Conservation (phyloP, 2,329 filamentous ascomycete species). For the Aspergillus candidus region DNA sequence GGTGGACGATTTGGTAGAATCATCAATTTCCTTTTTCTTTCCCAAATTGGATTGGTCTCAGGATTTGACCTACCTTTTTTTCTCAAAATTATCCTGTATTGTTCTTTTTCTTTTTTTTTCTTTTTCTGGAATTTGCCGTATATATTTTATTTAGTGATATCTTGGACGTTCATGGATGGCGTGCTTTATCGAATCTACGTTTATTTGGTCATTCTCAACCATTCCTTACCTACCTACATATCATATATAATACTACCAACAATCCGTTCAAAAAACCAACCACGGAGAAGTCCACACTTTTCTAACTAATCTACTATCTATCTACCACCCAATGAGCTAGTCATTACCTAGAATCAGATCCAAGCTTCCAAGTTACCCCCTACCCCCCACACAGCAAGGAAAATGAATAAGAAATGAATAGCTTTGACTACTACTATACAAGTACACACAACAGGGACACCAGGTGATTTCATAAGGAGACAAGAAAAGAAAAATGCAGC, state of each 20-base stretch:
- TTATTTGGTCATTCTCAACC: too few relatives aligned
- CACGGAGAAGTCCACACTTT: too few relatives aligned
- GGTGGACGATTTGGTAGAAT: slow-evolving; percentile 2
- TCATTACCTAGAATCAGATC: neutral
- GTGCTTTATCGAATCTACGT: neutral
- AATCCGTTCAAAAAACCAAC: too few relatives aligned
- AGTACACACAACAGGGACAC: slow-evolving; percentile 21
- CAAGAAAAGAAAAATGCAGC: neutral
- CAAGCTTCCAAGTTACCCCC: neutral
- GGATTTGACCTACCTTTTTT: neutral
- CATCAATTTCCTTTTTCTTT: too few relatives aligned
- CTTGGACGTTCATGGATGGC: neutral
- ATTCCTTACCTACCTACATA: too few relatives aligned
- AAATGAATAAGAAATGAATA: slow-evolving; percentile 2
- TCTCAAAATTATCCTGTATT: neutral
- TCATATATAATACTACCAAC: too few relatives aligned
- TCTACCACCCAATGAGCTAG: too few relatives aligned
- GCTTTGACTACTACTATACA: slow-evolving; percentile 22
- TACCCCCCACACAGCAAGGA: neutral
- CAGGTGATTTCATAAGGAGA: slow-evolving; percentile 6
- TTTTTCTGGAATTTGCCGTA: slow-evolving; percentile 2
- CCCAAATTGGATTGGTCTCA: too few relatives aligned
- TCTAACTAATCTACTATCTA: too few relatives aligned
- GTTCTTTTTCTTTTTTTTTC: neutral
- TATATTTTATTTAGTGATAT: slow-evolving; percentile 4